These are phyloP conservation scores for Coemansia sp. DNA, from an alignment of 192 early-diverging fungal genomes.

Conservation along the genomic window DNA sequence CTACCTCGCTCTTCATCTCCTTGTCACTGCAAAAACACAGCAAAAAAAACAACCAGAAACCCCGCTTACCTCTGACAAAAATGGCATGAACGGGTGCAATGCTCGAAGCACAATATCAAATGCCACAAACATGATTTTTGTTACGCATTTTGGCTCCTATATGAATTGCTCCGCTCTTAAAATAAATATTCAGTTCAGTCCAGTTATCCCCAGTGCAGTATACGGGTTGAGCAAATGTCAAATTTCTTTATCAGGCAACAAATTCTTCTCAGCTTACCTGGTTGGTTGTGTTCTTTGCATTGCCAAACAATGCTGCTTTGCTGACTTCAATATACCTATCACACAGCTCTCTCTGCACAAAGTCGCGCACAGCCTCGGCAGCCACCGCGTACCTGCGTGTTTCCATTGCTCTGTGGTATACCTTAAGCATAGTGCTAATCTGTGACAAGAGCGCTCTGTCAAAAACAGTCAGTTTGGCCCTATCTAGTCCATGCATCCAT, in stretches of 20 bases:
- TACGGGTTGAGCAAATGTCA: not conserved
- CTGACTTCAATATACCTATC: constrained; percentile 90
- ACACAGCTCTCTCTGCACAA: constrained; percentile 91
- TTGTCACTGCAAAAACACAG: not conserved
- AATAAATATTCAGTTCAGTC: not conserved
- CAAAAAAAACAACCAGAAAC: not conserved
- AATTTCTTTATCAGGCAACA: not conserved
- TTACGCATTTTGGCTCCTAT: constrained; percentile 37
- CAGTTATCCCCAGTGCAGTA: no score
- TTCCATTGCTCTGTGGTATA: constrained; percentile 68
- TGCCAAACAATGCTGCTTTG: constrained; percentile 77
- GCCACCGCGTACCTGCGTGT: constrained; percentile 72
- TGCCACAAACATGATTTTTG: constrained; percentile 41
- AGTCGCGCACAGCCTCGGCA: constrained; percentile 78
- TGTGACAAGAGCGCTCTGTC: constrained; percentile 85
- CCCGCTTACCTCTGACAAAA: constrained; percentile 81
- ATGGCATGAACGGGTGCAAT: constrained; percentile 98
- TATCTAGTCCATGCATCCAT: constrained; percentile 39
- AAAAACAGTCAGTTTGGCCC: constrained; percentile 60
- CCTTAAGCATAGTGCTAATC: constrained; percentile 67
- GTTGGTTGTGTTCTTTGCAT: constrained; percentile 41
- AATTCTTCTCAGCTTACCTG: constrained; percentile 44
- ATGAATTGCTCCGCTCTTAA: not conserved
- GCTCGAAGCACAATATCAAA: constrained; percentile 65
- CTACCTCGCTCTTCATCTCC: not conserved